These are phyloP conservation scores for Raphanus hybrid DNA, from an alignment of 441 rosid genomes.

Conservation along the genomic window DNA sequence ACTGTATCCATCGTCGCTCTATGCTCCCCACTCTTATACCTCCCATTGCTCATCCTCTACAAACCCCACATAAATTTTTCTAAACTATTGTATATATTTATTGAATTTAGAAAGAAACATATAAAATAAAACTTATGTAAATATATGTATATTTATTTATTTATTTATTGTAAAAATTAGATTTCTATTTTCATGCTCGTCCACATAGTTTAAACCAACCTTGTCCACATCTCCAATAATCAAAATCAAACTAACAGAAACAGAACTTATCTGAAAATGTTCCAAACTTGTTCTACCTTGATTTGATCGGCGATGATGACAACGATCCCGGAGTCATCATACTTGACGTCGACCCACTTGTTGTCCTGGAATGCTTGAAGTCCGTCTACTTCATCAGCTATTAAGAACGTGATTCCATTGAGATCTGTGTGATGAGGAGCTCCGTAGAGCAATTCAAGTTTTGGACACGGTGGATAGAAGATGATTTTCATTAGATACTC, in stretches of 20 bases:
- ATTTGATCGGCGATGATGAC: constrained; percentile 72
- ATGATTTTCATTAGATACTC: constrained; percentile 69
- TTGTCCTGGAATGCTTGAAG: constrained; percentile 64
- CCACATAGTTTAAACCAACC: no score
- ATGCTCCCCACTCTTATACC: constrained; percentile 49
- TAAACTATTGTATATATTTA: not conserved
- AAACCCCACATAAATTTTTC: not conserved
- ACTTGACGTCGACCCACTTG: constrained; percentile 62
- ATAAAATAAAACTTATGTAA: no score
- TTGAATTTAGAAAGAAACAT: not conserved
- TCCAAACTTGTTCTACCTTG: not conserved
- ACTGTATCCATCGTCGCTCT: constrained; percentile 48
- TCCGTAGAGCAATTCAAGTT: constrained; percentile 65
- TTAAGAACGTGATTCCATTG: constrained; percentile 57
- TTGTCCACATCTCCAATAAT: no score
- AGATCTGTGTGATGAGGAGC: constrained; percentile 71
- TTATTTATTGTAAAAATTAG: no score
- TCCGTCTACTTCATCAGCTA: constrained; percentile 72
- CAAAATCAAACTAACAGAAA: no score
- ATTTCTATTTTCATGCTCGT: no score
- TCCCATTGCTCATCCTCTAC: constrained; percentile 40
- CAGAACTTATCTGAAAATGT: not conserved
- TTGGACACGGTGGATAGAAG: constrained; percentile 78
- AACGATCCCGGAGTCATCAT: constrained; percentile 58
- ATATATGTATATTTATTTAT: not conserved